These are phyloP conservation scores for Grigorovia transvaalensis DNA, from an alignment of 805 yeast species.

Conservation along the genomic window DNA sequence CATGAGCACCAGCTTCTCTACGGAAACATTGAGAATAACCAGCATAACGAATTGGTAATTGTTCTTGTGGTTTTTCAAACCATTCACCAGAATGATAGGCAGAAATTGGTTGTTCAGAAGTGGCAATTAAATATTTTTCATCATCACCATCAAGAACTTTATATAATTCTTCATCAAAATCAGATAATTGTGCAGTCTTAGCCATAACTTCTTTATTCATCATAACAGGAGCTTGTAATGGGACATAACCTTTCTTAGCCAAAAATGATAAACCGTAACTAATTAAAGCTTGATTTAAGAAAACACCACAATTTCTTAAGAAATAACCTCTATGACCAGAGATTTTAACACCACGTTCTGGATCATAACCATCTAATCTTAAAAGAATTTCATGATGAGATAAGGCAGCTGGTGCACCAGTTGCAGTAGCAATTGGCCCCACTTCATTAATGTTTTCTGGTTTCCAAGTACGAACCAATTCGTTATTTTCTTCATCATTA, in stretches of 20 bases:
- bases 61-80: conserved; percentile 96
- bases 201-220: conserved; percentile 99
- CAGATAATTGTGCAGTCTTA: conserved; percentile 95
- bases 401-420: conserved; percentile 63
- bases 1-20: conserved; percentile 98
- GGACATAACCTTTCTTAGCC: conserved; percentile 66
- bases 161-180: conserved; percentile 95
- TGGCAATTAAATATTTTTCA: conserved; percentile 95
- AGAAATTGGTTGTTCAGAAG: conserved; percentile 97
- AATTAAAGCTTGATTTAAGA: conserved; percentile 94
- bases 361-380: conserved; percentile 95
- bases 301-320: conserved; percentile 89
- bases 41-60: conserved; percentile 91
- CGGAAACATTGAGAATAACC: conserved; percentile 98
- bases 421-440: conserved; percentile 61
- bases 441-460: conserved; percentile 59
- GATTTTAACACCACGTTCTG: conserved; percentile 95
- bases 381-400: conserved; percentile 94
- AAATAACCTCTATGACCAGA: conserved; percentile 99
- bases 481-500: conserved; percentile 83
- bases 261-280: conserved; percentile 88
- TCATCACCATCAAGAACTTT: conserved; percentile 95
- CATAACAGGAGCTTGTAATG: conserved; percentile 98
- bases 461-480: conserved; percentile 75
- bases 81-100: conserved; percentile 97